Evolutionary conservation across 164 flowering plant species (phyloP).

Genomic region (Aristolochia californica): DNA sequence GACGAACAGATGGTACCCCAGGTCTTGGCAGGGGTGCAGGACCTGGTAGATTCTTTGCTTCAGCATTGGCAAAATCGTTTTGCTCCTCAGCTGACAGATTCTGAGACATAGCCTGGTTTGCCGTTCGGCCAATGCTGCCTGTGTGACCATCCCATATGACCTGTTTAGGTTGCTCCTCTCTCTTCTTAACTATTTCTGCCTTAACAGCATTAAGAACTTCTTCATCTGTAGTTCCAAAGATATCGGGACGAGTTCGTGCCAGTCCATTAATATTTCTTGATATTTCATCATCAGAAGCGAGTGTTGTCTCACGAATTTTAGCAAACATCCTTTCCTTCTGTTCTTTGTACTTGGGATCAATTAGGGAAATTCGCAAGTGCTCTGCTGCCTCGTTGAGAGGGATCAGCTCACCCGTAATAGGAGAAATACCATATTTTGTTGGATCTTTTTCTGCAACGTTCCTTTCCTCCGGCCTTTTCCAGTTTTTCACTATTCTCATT

Average conservation of each 20-base stretch:
- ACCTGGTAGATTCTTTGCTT: constrained; percentile 56
- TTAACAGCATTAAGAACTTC: constrained; percentile 99
- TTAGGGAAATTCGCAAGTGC: constrained; percentile 95
- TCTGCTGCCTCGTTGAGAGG: constrained; percentile 94
- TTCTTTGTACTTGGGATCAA: constrained; percentile 98
- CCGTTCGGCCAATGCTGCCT: constrained; percentile 96
- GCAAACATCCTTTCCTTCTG: constrained; percentile 99
- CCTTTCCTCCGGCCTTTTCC: constrained; percentile 99
- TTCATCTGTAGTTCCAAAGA: constrained; percentile 98
- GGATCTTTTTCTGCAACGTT: constrained; percentile 81
- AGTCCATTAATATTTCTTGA: constrained; percentile 93
- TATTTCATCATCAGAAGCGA: constrained; percentile 95
- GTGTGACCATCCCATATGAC: constrained; percentile 99
- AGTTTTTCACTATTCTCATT: constrained; percentile 95
- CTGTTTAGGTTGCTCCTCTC: constrained; percentile 94
- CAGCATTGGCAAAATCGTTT: constrained; percentile 31
- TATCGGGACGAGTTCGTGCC: constrained; percentile 95
- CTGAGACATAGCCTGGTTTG: constrained; percentile 93
- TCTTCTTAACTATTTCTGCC: constrained; percentile 95
- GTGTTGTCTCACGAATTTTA: constrained; percentile 91
- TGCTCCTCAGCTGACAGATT: constrained; percentile 50
- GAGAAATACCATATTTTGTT: constrained; percentile 80
- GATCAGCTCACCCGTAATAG: constrained; percentile 89
- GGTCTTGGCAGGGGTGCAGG: constrained; percentile 86
- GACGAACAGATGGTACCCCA: constrained; percentile 66